Conservation (phyloP, 2,329 filamentous ascomycete species). For the Ophidiomyces ophidiicola region DNA sequence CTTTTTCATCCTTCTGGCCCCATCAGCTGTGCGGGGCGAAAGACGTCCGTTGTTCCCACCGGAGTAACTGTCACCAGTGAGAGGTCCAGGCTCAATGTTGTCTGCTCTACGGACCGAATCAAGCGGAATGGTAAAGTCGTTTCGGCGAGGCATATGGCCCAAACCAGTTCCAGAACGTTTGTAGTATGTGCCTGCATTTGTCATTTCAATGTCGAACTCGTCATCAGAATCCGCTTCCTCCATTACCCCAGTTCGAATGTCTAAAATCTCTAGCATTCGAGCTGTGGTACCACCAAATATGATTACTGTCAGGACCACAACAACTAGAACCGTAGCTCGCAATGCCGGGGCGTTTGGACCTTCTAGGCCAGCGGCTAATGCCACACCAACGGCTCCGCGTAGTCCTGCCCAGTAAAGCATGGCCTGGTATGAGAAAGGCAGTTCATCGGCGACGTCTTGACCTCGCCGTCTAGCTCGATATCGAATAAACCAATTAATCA, state of each 20-base stretch:
- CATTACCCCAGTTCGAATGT: slow-evolving; percentile 91
- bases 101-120: slow-evolving; percentile 37
- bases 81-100: slow-evolving; percentile 19
- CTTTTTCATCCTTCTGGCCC: slow-evolving; percentile 35
- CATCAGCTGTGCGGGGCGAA: slow-evolving; percentile 33
- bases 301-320: slow-evolving; percentile 94
- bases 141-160: slow-evolving; percentile 58
- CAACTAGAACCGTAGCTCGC: slow-evolving; percentile 89
- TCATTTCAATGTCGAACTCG: slow-evolving; percentile 88
- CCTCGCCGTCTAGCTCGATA: slow-evolving; percentile 71
- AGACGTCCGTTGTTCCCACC: slow-evolving; percentile 45
- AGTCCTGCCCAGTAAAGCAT: slow-evolving; percentile 99
- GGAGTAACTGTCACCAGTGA: slow-evolving; percentile 39
- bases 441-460: slow-evolving; percentile 65
- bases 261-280: slow-evolving; percentile 91
- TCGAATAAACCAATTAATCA: slow-evolving; percentile 85
- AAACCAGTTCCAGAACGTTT: slow-evolving; percentile 67
- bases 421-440: slow-evolving; percentile 92
- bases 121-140: slow-evolving; percentile 47
- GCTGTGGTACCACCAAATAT: slow-evolving; percentile 97
- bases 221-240: slow-evolving; percentile 97
- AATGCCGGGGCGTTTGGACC: slow-evolving; percentile 72
- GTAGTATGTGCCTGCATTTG: slow-evolving; percentile 60
- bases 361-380: slow-evolving; percentile 74
- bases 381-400: slow-evolving; percentile 88